These are phyloP conservation scores for Strobilomyces confusus DNA, from an alignment of 768 basidiomycete species.

Conservation along the genomic window DNA sequence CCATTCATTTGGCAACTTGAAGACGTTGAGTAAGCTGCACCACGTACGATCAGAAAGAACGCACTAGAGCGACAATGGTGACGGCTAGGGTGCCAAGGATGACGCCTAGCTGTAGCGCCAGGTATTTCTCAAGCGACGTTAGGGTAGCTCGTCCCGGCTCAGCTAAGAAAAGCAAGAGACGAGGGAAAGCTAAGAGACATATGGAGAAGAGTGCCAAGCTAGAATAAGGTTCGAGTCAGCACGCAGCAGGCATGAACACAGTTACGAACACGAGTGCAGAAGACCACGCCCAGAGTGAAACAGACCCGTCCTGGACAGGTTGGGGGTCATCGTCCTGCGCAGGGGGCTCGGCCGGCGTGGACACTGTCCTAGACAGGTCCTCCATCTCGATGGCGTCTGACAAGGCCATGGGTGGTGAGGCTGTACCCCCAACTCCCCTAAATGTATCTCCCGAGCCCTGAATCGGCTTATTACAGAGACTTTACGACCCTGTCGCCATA, in stretches of 20 bases:
- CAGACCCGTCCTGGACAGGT: constrained; percentile 22
- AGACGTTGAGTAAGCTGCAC: constrained; percentile 3
- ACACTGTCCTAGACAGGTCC: constrained; percentile 28
- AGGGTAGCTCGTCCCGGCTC: constrained; percentile 44
- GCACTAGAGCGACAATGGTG: constrained; percentile 57
- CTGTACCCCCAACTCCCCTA: not conserved
- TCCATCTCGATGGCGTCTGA: constrained; percentile 37
- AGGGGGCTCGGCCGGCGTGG: constrained; percentile 9
- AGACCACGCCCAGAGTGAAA: constrained; percentile 38
- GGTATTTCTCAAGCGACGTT: constrained; percentile 66
- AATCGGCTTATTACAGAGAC: too few relatives aligned
- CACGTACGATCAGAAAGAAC: constrained; percentile 2
- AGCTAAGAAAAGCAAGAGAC: constrained; percentile 64
- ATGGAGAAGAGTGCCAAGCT: constrained; percentile 36
- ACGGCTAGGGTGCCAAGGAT: constrained; percentile 52
- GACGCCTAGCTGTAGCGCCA: constrained; percentile 64
- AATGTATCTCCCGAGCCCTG: too few relatives aligned
- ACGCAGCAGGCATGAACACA: not conserved
- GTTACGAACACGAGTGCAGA: constrained; percentile 31
- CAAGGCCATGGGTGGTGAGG: constrained; percentile 20
- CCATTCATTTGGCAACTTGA: constrained; percentile 42
- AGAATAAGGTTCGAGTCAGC: constrained; percentile 2
- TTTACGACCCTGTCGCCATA: constrained; percentile 39
- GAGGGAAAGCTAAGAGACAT: constrained; percentile 51
- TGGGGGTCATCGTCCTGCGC: constrained; percentile 3